phyloP scores from a whole-genome alignment of 495 filamentous ascomycete genomes.

The Aspergillus homomorphus region DNA sequence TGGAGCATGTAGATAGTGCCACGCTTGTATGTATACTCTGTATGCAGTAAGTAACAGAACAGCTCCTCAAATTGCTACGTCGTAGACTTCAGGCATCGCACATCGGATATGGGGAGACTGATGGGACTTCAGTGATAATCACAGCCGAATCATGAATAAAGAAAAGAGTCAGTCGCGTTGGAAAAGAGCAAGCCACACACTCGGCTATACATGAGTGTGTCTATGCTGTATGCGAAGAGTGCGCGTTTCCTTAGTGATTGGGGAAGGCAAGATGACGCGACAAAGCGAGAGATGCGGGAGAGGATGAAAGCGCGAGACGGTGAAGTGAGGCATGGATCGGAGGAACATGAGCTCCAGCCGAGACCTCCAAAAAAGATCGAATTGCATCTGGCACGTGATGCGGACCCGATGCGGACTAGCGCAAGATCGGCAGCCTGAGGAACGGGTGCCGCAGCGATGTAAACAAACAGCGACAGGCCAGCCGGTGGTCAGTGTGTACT shows the following conservation, averaged over 20 bases:
- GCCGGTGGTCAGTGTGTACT: conserved; percentile 15
- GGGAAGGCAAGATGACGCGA: background rate
- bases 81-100: conserved; percentile 14
- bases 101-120: conserved; percentile 10
- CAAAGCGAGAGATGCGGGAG: background rate
- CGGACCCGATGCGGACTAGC: conserved; percentile 28
- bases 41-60: background rate
- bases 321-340: background rate
- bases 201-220: background rate
- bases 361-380: conserved; percentile 15
- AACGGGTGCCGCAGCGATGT: conserved; percentile 38
- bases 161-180: conserved; percentile 7
- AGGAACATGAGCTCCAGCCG: background rate
- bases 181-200: background rate
- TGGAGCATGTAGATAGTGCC: background rate
- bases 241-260: background rate
- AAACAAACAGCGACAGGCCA: conserved; percentile 31
- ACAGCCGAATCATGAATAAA: background rate
- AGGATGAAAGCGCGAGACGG: background rate
- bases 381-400: conserved; percentile 17
- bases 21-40: background rate
- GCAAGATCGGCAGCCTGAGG: conserved; percentile 33
- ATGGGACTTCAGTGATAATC: background rate
- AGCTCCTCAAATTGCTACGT: background rate
- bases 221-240: too few relatives aligned